Percentiles rank a stretch among this genome's conserved stretches.
Evolutionary conservation across 257 asterid genomes (phyloP).

Genomic region (Nyctanthes arbortristis): DNA sequence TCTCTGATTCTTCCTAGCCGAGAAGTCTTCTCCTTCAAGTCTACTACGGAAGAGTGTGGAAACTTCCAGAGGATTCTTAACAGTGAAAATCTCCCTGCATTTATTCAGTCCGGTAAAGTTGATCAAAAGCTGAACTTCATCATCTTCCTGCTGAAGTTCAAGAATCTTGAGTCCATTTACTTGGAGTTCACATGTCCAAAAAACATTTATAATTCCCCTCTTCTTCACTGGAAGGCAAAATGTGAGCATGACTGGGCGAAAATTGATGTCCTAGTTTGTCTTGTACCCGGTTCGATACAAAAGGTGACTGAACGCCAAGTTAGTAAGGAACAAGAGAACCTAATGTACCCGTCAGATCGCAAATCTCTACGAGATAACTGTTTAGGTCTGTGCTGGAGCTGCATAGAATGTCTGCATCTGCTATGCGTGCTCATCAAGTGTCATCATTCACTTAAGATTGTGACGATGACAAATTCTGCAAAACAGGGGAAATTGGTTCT

Average conservation of each 20-base stretch:
- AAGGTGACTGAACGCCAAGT: background rate
- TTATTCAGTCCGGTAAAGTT: conserved; percentile 19
- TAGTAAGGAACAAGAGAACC: background rate
- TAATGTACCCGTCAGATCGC: background rate
- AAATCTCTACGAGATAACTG: background rate
- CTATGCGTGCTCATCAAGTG: conserved; percentile 1
- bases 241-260: background rate
- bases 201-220: background rate
- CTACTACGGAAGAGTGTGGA: background rate
- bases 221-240: conserved; percentile 14
- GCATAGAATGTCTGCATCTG: conserved; percentile 1
- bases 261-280: conserved; percentile 7
- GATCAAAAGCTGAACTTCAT: conserved; percentile 21
- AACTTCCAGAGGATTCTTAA: conserved; percentile 3
- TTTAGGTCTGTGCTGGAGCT: conserved; percentile 13
- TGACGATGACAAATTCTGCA: conserved; percentile 4
- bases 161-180: conserved; percentile 23
- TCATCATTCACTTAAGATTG: background rate
- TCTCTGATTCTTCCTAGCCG: conserved; percentile 16
- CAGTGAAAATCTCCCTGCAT: conserved; percentile 18
- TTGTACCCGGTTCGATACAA: conserved; percentile 12
- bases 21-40: conserved; percentile 3
- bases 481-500: conserved; percentile 13
- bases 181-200: conserved; percentile 22
- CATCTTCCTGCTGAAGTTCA: conserved; percentile 29